These are phyloP conservation scores for Aspergillus tanneri DNA, from an alignment of 2,329 filamentous ascomycete genomes.

Conservation along the genomic window DNA sequence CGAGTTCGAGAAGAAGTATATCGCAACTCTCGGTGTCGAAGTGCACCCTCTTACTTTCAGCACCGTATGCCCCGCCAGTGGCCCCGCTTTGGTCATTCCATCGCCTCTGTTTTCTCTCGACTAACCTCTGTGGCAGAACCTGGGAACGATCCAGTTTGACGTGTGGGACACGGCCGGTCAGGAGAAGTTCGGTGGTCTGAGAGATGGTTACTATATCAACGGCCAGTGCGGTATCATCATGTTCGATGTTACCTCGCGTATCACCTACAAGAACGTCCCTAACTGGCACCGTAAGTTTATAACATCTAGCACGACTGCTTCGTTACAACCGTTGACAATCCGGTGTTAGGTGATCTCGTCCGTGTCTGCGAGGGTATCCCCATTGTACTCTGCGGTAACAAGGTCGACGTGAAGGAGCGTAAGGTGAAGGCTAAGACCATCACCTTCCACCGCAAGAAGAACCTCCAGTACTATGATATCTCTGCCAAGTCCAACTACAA, in stretches of 20 bases:
- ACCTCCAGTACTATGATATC: conserved; percentile 99
- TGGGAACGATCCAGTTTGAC: conserved; percentile 95
- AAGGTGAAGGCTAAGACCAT: conserved; percentile 99
- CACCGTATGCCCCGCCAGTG: conserved; percentile 68
- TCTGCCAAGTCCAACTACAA: conserved; percentile 99
- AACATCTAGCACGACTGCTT: neutral
- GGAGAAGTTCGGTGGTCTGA: conserved; percentile 99
- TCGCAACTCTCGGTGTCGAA: conserved; percentile 98
- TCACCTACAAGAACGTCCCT: conserved; percentile 99
- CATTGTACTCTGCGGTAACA: conserved; percentile 98
- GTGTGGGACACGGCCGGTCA: conserved; percentile 99
- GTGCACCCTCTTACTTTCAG: conserved; percentile 98
- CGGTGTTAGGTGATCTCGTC: conserved; percentile 80
- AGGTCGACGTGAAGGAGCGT: conserved; percentile 99
- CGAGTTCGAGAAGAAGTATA: conserved; percentile 99
- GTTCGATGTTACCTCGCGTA: conserved; percentile 99
- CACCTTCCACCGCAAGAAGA: conserved; percentile 99
- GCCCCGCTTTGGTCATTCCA: conserved; percentile 31
- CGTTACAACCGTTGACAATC: conserved; percentile 13
- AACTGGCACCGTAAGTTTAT: conserved; percentile 97
- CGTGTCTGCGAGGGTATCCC: conserved; percentile 99
- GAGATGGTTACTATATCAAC: conserved; percentile 99
- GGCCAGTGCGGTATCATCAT: conserved; percentile 99
- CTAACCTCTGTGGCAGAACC: conserved; percentile 62
- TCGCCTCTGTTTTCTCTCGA: conserved; percentile 16